phyloP scores from a whole-genome alignment of 352 stramenopile genomes.

The Globisporangium uncinulatum region DNA sequence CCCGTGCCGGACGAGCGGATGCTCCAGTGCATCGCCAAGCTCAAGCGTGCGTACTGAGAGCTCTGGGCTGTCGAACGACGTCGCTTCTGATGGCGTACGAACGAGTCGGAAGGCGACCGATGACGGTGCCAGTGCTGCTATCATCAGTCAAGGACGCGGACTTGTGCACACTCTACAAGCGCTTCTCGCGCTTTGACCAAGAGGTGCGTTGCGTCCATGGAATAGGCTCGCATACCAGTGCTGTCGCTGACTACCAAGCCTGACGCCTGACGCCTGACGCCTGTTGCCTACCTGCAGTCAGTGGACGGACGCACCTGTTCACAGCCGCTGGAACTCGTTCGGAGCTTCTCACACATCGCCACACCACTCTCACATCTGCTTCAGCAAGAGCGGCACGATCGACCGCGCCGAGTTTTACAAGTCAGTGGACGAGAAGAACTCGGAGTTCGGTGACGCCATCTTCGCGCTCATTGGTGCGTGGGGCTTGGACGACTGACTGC shows the following conservation, averaged over 20 bases:
- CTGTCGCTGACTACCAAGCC: too few relatives aligned
- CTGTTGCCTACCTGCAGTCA: too few relatives aligned
- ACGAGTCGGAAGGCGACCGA: neutral
- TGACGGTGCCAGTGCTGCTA: neutral
- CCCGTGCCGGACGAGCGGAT: constrained; percentile 59
- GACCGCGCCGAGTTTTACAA: constrained; percentile 65
- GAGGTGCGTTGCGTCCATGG: constrained; percentile 43
- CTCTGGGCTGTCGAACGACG: too few relatives aligned
- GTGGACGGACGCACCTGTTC: neutral
- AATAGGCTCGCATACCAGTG: too few relatives aligned
- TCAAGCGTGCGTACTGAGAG: constrained; percentile 55
- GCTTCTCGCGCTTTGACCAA: constrained; percentile 60
- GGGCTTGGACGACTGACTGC: too few relatives aligned
- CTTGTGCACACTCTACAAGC: constrained; percentile 40
- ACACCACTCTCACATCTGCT: too few relatives aligned
- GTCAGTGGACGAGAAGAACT: constrained; percentile 61
- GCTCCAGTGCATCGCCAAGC: constrained; percentile 61
- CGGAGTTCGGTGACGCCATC: constrained; percentile 65
- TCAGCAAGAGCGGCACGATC: constrained; percentile 64
- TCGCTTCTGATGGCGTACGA: neutral
- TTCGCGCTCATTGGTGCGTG: constrained; percentile 61
- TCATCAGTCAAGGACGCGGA: constrained; percentile 52
- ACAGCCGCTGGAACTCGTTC: neutral
- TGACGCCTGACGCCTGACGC: too few relatives aligned
- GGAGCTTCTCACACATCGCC: too few relatives aligned